Percentiles rank a stretch among this genome's conserved stretches.
These are phyloP conservation scores for Metarhizium anisopliae DNA, from an alignment of 2,329 filamentous ascomycete genomes.

Conservation along the genomic window DNA sequence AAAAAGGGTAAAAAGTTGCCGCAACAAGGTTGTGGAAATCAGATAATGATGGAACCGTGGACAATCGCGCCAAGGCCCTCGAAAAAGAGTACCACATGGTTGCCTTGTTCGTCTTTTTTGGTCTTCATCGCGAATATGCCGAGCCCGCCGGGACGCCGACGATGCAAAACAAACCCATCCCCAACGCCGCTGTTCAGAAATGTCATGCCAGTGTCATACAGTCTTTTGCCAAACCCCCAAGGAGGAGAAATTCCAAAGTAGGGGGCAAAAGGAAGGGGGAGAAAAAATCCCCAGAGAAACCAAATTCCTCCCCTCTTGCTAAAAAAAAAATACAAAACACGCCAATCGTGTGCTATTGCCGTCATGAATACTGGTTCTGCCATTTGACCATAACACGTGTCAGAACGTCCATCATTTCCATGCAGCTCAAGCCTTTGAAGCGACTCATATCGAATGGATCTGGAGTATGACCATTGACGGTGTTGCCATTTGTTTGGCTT, in stretches of 20 bases:
- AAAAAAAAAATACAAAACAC: not conserved
- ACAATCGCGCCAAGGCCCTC: not conserved
- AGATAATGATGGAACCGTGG: not conserved
- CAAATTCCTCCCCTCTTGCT: not conserved
- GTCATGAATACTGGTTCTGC: constrained; percentile 60
- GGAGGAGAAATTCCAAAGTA: not conserved
- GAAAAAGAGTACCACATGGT: not conserved
- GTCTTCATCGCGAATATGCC: not conserved
- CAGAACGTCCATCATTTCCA: constrained; percentile 86
- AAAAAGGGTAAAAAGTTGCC: not conserved
- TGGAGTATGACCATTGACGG: constrained; percentile 15
- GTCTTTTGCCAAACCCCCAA: not conserved
- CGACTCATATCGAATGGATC: constrained; percentile 30
- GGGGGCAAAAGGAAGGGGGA: not conserved
- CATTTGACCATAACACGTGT: constrained; percentile 74
- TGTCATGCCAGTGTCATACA: constrained; percentile 7
- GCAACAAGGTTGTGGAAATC: not conserved
- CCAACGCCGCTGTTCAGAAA: constrained; percentile 7
- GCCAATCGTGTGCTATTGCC: not conserved
- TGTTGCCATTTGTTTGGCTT: constrained; percentile 25
- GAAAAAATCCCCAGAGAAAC: constrained; percentile 6
- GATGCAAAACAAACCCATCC: constrained; percentile 3
- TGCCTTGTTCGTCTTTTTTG: not conserved
- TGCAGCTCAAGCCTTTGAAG: constrained; percentile 67
- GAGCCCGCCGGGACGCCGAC: constrained; percentile 1